Evolutionary conservation across 2,329 filamentous ascomycete species (phyloP).

Genomic region (Calonectria multiphialidica): DNA sequence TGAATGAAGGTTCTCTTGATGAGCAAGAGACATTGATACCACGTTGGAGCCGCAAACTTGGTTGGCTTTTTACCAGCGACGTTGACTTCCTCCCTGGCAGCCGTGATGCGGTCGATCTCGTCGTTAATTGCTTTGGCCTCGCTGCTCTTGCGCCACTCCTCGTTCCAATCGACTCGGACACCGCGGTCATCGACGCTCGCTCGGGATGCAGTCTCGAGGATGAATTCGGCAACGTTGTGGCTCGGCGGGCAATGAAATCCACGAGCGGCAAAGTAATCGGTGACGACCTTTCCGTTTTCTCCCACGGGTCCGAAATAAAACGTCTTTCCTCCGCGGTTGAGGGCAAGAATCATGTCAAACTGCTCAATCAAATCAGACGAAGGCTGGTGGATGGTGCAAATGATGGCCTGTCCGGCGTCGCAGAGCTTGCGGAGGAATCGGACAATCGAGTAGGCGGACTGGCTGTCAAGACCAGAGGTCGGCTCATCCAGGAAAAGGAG

Average conservation of each 20-base stretch:
- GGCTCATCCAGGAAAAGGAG: conserved; percentile 72
- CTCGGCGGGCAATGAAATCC: conserved; percentile 73
- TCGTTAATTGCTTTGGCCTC: conserved; percentile 68
- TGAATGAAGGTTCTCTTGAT: conserved; percentile 77
- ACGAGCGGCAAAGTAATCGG: conserved; percentile 66
- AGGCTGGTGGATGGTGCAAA: conserved; percentile 71
- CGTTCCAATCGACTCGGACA: conserved; percentile 75
- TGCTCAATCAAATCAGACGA: conserved; percentile 63
- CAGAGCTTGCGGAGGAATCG: conserved; percentile 69
- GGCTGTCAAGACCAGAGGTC: conserved; percentile 65
- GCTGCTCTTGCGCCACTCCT: conserved; percentile 77
- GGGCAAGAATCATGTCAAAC: conserved; percentile 65
- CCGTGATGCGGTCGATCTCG: conserved; percentile 64
- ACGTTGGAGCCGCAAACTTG: conserved; percentile 75
- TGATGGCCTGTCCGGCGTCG: conserved; percentile 65
- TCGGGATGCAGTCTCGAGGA: conserved; percentile 56
- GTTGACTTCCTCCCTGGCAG: not conserved
- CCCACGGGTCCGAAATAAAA: conserved; percentile 66
- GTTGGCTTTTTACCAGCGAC: conserved; percentile 35
- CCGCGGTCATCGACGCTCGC: conserved; percentile 47
- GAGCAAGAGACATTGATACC: conserved; percentile 72
- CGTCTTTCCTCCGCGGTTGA: conserved; percentile 61
- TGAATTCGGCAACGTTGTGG: conserved; percentile 62
- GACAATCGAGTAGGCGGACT: conserved; percentile 68
- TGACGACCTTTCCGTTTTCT: conserved; percentile 56